These are phyloP conservation scores for Ustilago cynodontis DNA, from an alignment of 1,284 basidiomycete genomes.

Conservation along the genomic window DNA sequence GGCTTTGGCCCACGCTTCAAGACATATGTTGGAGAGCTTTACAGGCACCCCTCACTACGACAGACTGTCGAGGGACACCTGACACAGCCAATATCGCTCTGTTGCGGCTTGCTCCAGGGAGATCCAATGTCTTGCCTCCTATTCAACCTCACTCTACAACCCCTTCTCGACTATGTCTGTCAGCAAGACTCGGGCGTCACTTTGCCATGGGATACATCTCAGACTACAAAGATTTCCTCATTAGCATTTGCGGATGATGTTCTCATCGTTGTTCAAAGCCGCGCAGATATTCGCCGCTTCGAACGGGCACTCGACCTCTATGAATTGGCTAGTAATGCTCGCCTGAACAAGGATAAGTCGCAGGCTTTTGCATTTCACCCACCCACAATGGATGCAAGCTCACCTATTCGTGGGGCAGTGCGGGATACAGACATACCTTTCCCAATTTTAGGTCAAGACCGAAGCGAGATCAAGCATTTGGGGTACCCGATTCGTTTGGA, in stretches of 20 bases:
- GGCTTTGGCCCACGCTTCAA: constrained; percentile 14
- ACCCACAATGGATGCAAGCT: background rate
- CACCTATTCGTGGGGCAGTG: background rate
- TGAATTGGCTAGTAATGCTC: constrained; percentile 8
- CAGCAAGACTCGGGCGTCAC: background rate
- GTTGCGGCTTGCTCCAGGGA: constrained; percentile 9
- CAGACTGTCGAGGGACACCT: constrained; percentile 2
- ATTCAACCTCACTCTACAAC: constrained; percentile 17
- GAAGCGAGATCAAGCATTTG: background rate
- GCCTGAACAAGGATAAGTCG: constrained; percentile 11
- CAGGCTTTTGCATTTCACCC: constrained; percentile 5
- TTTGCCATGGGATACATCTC: constrained; percentile 4
- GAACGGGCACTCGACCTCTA: constrained; percentile 4
- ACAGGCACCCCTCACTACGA: background rate
- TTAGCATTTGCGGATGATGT: background rate
- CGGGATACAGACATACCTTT: constrained; percentile 6
- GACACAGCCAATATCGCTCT: constrained; percentile 8
- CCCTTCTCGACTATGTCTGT: constrained; percentile 10
- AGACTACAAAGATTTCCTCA: constrained; percentile 4
- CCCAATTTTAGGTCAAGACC: background rate
- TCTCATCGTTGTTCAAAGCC: background rate
- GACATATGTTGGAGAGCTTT: background rate
- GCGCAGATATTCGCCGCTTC: background rate
- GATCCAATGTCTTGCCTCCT: constrained; percentile 21
- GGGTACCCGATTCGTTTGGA: constrained; percentile 13